phyloP scores from a whole-genome alignment of 2,329 filamentous ascomycete species.

The Sporothrix pallida region DNA sequence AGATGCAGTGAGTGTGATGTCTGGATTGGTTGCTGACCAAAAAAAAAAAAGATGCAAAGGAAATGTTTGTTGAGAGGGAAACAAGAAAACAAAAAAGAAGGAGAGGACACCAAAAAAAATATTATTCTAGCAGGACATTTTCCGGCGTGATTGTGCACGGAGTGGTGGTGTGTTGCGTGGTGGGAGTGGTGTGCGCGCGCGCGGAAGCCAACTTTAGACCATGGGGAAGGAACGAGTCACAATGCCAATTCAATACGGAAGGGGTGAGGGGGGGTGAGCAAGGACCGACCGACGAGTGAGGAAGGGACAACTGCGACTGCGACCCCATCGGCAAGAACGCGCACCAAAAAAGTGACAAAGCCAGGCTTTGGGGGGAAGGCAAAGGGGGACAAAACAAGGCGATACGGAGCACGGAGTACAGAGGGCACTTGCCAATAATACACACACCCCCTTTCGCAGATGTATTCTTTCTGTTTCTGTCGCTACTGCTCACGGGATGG shows the following conservation, averaged over 20 bases:
- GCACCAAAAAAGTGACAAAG: slow-evolving; percentile 28
- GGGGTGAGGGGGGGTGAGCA: slow-evolving; percentile 19
- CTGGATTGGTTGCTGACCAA: slow-evolving; percentile 8
- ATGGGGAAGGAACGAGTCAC: slow-evolving; percentile 31
- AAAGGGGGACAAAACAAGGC: slow-evolving; percentile 12
- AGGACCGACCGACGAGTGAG: not conserved
- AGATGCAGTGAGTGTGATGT: not conserved
- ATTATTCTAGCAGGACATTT: slow-evolving; percentile 32
- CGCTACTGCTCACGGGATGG: slow-evolving; percentile 27
- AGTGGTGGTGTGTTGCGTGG: slow-evolving; percentile 30
- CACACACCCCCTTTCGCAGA: not conserved
- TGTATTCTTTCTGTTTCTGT: slow-evolving; percentile 18
- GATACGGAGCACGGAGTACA: slow-evolving; percentile 5
- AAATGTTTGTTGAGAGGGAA: slow-evolving; percentile 20
- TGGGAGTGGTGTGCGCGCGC: slow-evolving; percentile 34
- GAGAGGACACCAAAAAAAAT: slow-evolving; percentile 30
- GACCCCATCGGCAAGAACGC: not conserved
- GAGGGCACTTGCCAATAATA: not conserved
- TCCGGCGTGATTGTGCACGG: slow-evolving; percentile 33
- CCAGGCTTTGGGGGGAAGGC: slow-evolving; percentile 4
- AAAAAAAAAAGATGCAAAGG: slow-evolving; percentile 1
- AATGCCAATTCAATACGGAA: slow-evolving; percentile 24
- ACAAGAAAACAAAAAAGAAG: slow-evolving; percentile 9
- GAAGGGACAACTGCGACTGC: slow-evolving; percentile 7
- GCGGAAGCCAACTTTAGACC: slow-evolving; percentile 22